Evolutionary conservation across 495 filamentous ascomycete species (phyloP), one percentile per base, ranked within the genome.

Genomic region (Chaetomidium leptoderma): DNA sequence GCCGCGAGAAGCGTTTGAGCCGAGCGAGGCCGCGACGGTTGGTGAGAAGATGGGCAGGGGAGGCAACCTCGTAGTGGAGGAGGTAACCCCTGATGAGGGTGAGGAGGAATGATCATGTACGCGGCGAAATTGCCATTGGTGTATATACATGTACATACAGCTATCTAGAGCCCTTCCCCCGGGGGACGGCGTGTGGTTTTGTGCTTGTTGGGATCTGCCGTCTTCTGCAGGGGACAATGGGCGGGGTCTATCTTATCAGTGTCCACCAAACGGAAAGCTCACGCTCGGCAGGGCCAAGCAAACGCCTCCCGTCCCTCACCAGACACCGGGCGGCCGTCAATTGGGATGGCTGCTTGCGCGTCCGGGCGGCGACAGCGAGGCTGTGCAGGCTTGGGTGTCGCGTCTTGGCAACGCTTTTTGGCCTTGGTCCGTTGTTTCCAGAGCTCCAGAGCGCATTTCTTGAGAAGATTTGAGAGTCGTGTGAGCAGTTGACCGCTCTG

Each of bases 11-110:
- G 88, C 90, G 7, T 89, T 89, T 66, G 83, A 86, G 36, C 75
- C 90, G 17, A 78, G 84, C 33, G 76, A 76, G 10, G 81, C 79
- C 0, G 83, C 81, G 1, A 86, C 80, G 11, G 80, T 96, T 50
- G 77, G 74, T 14, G 83, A 87, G 36, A 82, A 82, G 61, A 83
- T 97, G 59, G 91, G 92, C 32, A 80, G 86, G 53, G 92, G 88
- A 53, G 92, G 86, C 0, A 98, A 92, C 72, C 73, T 98, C 26
- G 85, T 97, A 21, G 92, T 96, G 3, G 93, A 97, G 67, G 70
- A 70, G 37, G 58, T 73, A 39, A 23, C 55, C 17, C 48, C 54
- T 27, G 69, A 65, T 13, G 67, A 71, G 19, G 63, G 68, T 16
- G 72, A 74, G 6, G 69, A 69, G 0, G 69, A 68, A 44, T 59